Evolutionary conservation across 2,329 filamentous ascomycete species (phyloP), one percentile per base, ranked within the genome.

Genomic region (Diaporthe citri): DNA sequence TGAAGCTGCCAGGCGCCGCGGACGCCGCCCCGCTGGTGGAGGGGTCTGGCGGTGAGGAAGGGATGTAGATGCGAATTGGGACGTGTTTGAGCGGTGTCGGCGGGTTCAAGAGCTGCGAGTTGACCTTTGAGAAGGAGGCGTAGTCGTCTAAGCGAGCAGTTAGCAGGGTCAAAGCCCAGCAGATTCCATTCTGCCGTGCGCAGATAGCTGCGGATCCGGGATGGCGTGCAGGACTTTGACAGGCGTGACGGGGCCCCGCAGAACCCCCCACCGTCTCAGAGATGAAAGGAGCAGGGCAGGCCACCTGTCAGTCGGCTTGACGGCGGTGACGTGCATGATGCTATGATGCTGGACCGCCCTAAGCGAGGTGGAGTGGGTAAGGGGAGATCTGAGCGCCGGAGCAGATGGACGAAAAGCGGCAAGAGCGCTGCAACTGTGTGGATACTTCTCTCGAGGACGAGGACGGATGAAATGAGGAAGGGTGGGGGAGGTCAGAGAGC

Each of bases 51-150:
- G 94, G 91, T 0, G 90, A 86, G 7, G 91, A 89, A 3, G 93
- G 94, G 66, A 98, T 91, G 84, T 98, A 99, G 72, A 98, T 86
- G 72, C 96, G 93, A 52, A 98, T 85, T 0, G 97, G 97, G n/a
- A 98, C 88, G 83, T 97, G 93, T 76, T 93, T 93, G 71, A 98
- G 89, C 25, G 92, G 90, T 9, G 91, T 90, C 1, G 95, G 92
- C 4, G 93, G 90, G 80, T 94, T 93, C 76, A 98, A 90, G 3
- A 98, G 90, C 77, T 92, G 93, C 77, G 88, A 90, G 81, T 96
- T 93, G 79, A 98, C 92, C 74, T 90, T 90, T 80, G 90, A 89
- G 84, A 94, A 98, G 55, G 92, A 87, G 12, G 86, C 78, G 79
- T 94, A 92, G 83, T 98, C 92, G 79, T 97, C 92, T 94, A 75